Conservation (phyloP, 1,284 basidiomycete genomes). For the Meira miltonrushii region DNA sequence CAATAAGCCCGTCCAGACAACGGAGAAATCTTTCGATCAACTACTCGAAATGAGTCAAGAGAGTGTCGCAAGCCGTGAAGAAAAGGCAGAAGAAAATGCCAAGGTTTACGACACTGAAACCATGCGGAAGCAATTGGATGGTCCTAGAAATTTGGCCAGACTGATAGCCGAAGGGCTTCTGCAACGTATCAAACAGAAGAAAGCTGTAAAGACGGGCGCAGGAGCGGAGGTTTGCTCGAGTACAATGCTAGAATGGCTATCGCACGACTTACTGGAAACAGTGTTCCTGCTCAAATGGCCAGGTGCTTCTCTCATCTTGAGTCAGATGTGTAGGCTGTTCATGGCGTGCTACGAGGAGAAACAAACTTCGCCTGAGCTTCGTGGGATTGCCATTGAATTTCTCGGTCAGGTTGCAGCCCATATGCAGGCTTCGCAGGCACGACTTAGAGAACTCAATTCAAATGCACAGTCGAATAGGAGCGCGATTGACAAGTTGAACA, state of each 20-base stretch:
- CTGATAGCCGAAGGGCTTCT: constrained; percentile 79
- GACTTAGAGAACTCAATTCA: background rate
- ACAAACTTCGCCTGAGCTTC: constrained; percentile 59
- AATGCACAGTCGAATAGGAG: background rate
- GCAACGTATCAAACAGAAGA: constrained; percentile 53
- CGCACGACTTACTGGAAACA: constrained; percentile 80
- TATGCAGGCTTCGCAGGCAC: constrained; percentile 56
- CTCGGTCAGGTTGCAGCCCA: constrained; percentile 82
- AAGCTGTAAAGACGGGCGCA: background rate
- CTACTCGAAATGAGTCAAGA: background rate
- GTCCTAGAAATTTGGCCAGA: constrained; percentile 54
- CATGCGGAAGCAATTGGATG: constrained; percentile 29
- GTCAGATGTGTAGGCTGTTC: constrained; percentile 38
- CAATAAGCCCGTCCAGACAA: constrained; percentile 39
- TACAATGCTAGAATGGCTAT: constrained; percentile 79
- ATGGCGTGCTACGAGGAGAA: constrained; percentile 62
- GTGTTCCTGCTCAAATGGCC: constrained; percentile 96
- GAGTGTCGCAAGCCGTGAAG: background rate
- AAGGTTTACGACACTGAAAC: constrained; percentile 19
- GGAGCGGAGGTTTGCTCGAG: constrained; percentile 60
- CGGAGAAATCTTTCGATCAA: background rate
- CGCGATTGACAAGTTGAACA: background rate
- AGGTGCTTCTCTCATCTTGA: constrained; percentile 68
- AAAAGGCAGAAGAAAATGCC: background rate
- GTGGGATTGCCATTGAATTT: constrained; percentile 83